A percentile compares a stretch with the other conserved stretches of the same genome.
Conservation (phyloP, 2,329 filamentous ascomycete species). For the Hypoxylon sp. region DNA sequence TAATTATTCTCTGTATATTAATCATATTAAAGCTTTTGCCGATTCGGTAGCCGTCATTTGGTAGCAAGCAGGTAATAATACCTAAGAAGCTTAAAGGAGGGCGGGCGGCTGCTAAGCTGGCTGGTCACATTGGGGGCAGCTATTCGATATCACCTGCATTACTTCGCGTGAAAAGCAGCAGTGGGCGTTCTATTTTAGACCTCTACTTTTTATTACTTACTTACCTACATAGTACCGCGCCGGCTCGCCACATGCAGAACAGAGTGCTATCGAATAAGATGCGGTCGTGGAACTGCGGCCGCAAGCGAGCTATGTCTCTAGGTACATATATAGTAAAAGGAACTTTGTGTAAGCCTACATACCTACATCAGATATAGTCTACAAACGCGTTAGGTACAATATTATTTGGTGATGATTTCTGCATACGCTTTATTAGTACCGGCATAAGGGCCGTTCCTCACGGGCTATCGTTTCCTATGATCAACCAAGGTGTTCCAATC, state of each 20-base stretch:
- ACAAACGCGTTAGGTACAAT: conserved; percentile 3
- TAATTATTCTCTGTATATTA: not conserved
- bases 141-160: conserved; percentile 45
- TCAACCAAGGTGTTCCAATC: conserved; percentile 43
- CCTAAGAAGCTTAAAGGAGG: conserved; percentile 32
- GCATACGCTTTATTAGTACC: conserved; percentile 42
- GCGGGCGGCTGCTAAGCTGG: conserved; percentile 32
- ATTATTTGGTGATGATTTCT: conserved; percentile 25
- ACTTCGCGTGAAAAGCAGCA: conserved; percentile 36
- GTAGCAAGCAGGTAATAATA: conserved; percentile 11
- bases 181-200: conserved; percentile 39
- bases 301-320: conserved; percentile 23
- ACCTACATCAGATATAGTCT: not conserved
- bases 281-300: conserved; percentile 22
- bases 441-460: conserved; percentile 39
- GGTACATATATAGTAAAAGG: too few relatives aligned
- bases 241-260: conserved; percentile 5
- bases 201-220: too few relatives aligned
- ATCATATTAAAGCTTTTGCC: conserved; percentile 19
- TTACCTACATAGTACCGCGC: conserved; percentile 24
- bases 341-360: too few relatives aligned
- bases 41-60: conserved; percentile 37
- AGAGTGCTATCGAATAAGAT: conserved; percentile 24
- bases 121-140: conserved; percentile 26
- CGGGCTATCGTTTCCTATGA: conserved; percentile 40